Evolutionary conservation across 2,329 filamentous ascomycete species (phyloP).

Genomic region (Colletotrichum chlorophyti): DNA sequence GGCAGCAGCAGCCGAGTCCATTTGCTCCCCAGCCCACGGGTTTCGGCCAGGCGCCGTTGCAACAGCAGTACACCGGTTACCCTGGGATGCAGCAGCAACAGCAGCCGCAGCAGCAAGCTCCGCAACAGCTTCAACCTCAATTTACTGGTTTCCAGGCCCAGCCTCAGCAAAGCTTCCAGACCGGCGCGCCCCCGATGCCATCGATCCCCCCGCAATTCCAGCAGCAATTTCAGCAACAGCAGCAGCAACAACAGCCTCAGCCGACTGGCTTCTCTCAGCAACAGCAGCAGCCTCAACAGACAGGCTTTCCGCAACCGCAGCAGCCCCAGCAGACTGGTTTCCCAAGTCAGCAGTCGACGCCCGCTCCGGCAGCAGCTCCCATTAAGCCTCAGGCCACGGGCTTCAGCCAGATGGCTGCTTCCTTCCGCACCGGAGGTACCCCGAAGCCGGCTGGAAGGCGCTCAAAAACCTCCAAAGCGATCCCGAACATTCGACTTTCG

Average conservation of each 20-base stretch:
- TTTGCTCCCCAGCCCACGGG: conserved; percentile 68
- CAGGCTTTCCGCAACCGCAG: conserved; percentile 51
- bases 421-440: conserved; percentile 62
- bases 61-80: conserved; percentile 68
- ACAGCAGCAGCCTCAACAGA: conserved; percentile 47
- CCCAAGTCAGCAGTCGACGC: conserved; percentile 55
- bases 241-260: conserved; percentile 51
- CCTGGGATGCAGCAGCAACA: conserved; percentile 62
- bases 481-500: conserved; percentile 91
- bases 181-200: conserved; percentile 65
- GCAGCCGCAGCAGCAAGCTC: conserved; percentile 70
- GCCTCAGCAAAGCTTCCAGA: conserved; percentile 67
- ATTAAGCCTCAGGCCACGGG: conserved; percentile 72
- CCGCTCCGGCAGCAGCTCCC: conserved; percentile 57
- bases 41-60: conserved; percentile 61
- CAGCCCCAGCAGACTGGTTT: conserved; percentile 52
- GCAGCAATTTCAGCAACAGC: conserved; percentile 63
- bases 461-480: conserved; percentile 70
- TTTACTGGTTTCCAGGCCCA: conserved; percentile 53
- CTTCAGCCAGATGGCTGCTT: conserved; percentile 71
- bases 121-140: conserved; percentile 53
- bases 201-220: conserved; percentile 67
- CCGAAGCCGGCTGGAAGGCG: conserved; percentile 53
- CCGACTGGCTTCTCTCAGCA: conserved; percentile 52
- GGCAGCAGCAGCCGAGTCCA: conserved; percentile 58